Percentiles rank a stretch among this genome's conserved stretches.
phyloP scores from a whole-genome alignment of 2,329 filamentous ascomycete species.

The Zasmidium citrigriseum region DNA sequence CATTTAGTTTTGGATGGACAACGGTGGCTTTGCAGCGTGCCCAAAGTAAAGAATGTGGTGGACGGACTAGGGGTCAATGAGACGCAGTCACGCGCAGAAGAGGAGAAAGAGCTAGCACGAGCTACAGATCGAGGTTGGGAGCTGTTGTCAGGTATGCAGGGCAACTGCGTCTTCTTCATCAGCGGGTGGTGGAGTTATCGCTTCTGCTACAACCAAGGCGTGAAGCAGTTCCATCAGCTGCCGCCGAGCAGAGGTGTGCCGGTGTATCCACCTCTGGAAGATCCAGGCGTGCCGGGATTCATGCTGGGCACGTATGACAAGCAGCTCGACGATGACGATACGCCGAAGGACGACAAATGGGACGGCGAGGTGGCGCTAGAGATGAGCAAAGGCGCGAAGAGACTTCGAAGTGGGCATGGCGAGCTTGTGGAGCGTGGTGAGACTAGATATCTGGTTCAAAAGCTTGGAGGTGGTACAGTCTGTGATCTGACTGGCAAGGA shows the following conservation, averaged over 20 bases:
- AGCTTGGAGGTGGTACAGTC: slow-evolving; percentile 73
- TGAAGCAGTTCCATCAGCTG: slow-evolving; percentile 88
- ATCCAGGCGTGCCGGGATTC: slow-evolving; percentile 74
- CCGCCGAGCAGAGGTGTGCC: slow-evolving; percentile 68
- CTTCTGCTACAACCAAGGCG: slow-evolving; percentile 85
- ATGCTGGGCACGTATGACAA: slow-evolving; percentile 65
- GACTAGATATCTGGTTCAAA: slow-evolving; percentile 82
- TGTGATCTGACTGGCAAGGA: slow-evolving; percentile 84
- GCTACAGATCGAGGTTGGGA: slow-evolving; percentile 79
- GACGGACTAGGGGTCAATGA: slow-evolving; percentile 27
- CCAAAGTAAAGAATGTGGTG: slow-evolving; percentile 61
- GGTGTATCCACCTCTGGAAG: slow-evolving; percentile 71
- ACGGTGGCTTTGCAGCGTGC: slow-evolving; percentile 83
- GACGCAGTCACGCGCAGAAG: slow-evolving; percentile 56
- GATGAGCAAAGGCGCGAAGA: slow-evolving; percentile 30
- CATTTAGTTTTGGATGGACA: slow-evolving; percentile 69
- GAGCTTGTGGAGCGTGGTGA: slow-evolving; percentile 76
- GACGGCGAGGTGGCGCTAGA: slow-evolving; percentile 30
- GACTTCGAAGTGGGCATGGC: slow-evolving; percentile 40
- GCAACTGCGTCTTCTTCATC: slow-evolving; percentile 78
- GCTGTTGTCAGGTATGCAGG: slow-evolving; percentile 74
- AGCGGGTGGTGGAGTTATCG: slow-evolving; percentile 96
- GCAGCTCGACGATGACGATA: slow-evolving; percentile 30
- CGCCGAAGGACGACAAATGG: slow-evolving; percentile 25
- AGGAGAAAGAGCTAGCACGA: slow-evolving; percentile 76